Percentiles rank a stretch among this genome's conserved stretches.
Evolutionary conservation across 352 stramenopile species (phyloP).

Genomic region (Detonula confervacea): DNA sequence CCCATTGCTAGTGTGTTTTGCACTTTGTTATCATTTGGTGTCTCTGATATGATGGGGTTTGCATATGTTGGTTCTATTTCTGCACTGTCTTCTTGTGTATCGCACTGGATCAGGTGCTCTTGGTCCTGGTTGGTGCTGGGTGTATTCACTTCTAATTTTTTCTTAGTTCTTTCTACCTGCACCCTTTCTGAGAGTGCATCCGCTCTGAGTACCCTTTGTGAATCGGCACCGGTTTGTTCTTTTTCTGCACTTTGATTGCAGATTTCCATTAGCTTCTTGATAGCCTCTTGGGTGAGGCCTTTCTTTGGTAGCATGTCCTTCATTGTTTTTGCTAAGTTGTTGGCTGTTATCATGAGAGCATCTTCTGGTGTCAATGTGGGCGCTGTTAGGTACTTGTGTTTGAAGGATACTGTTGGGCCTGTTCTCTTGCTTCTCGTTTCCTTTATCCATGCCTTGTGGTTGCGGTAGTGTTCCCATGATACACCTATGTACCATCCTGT

Average conservation of each 20-base stretch:
- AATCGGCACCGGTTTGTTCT: neutral
- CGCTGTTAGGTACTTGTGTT: constrained; percentile 39
- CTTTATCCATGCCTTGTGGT: constrained; percentile 37
- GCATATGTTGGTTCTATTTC: too few species aligned
- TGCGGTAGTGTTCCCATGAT: constrained; percentile 58
- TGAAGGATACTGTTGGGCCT: constrained; percentile 39
- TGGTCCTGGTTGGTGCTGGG: too few species aligned
- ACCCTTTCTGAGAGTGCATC: too few species aligned
- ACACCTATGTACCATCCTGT: constrained; percentile 59
- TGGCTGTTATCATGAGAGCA: constrained; percentile 4
- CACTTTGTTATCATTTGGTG: too few species aligned
- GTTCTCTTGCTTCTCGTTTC: constrained; percentile 31
- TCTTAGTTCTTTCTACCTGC: too few species aligned
- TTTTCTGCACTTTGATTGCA: neutral
- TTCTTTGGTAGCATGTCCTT: neutral
- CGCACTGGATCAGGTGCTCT: too few species aligned
- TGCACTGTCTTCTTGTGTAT: too few species aligned
- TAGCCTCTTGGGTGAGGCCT: neutral
- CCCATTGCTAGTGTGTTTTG: too few species aligned
- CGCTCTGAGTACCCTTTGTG: constrained; percentile 13
- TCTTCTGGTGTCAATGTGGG: constrained; percentile 20
- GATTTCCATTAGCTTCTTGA: neutral
- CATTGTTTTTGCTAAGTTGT: constrained; percentile 17
- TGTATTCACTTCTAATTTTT: too few species aligned
- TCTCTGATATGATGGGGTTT: too few species aligned